Base-by-base conservation (phyloP, 2,329 filamentous ascomycete genomes). In the Colletotrichum spinosum region DNA sequence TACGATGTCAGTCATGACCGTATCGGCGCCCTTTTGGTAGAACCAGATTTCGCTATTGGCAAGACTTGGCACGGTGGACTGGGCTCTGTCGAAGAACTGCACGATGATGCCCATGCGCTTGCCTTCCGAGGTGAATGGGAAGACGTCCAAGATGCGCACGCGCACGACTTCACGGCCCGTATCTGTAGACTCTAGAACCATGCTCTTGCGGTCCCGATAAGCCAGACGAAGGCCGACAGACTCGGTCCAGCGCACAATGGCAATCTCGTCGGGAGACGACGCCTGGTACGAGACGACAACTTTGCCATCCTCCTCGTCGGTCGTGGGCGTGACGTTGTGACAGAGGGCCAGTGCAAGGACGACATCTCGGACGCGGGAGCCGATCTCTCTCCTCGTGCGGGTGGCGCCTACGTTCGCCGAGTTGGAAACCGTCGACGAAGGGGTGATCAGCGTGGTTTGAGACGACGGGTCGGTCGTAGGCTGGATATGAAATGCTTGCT, bases 71-170 rank as follows among this genome's bases (percentile, higher is more conserved):
- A 75, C 70, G 1, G 84, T 81, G 3, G 84, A 75, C 2, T 85
- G 80, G 1, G 83, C 82, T 38, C 83, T 82, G 12, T 90, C 86
- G 35, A 90, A 84, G 73, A 98, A 97, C 70, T 94, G 91, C 17
- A 97, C 93, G 67, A 99, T 90, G 65, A 99, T 95, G 9, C 97
- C 96, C 96, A 99, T 99, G 56, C 96, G 89, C 79, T 99, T 99
- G 70, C 95, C 95, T 70, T 98, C 96, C 0, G 94, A 97, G 0
- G 96, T 99, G 76, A 99, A 99, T 0, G 97, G 97, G 72, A 99
- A 99, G 2, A 98, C 89, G 49, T 98, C 95, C 4, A 98, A 84
- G 53, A 99, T 97, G 60, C 90, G 89, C 34, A 97, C 95, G 33
- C 90, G 90, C 34, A 99, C 93, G 3, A 96, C 91, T 0, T 88